These are phyloP conservation scores for Ramaria sp. DNA, from an alignment of 768 basidiomycete genomes.

Conservation along the genomic window DNA sequence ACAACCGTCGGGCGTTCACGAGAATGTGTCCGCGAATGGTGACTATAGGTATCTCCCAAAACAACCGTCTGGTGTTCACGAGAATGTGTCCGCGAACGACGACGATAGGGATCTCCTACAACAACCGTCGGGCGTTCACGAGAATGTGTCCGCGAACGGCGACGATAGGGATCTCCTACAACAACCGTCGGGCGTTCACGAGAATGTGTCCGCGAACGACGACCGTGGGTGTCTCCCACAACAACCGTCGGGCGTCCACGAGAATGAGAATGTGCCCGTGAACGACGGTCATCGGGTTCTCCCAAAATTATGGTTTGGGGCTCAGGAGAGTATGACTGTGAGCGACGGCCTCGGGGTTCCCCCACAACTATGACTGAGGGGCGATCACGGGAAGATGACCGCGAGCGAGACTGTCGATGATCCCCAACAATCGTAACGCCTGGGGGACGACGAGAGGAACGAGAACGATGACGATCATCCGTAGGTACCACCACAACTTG, in stretches of 20 bases:
- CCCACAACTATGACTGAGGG: conserved; percentile 1
- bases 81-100: conserved; percentile 16
- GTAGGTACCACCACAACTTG: not conserved
- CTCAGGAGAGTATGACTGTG: conserved; percentile 16
- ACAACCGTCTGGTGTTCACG: conserved; percentile 2
- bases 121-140: not conserved
- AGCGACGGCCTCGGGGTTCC: not conserved
- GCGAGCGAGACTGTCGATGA: not conserved
- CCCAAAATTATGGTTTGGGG: not conserved
- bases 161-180: not conserved
- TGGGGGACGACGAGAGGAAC: not conserved
- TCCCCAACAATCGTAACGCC: not conserved
- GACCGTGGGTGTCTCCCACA: conserved; percentile 6
- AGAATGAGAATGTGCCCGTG: not conserved
- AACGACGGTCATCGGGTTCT: not conserved
- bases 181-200: too few relatives aligned
- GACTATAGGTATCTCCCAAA: not conserved
- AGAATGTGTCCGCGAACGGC: not conserved
- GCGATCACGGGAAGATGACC: not conserved
- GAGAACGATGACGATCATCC: not conserved
- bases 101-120: not conserved
- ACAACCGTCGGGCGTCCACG: not conserved
- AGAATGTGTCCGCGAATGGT: not conserved
- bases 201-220: too few relatives aligned
- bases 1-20: not conserved